Base-by-base conservation (phyloP, 2,329 filamentous ascomycete species). In the Gnomoniopsis smithogilvyi region DNA sequence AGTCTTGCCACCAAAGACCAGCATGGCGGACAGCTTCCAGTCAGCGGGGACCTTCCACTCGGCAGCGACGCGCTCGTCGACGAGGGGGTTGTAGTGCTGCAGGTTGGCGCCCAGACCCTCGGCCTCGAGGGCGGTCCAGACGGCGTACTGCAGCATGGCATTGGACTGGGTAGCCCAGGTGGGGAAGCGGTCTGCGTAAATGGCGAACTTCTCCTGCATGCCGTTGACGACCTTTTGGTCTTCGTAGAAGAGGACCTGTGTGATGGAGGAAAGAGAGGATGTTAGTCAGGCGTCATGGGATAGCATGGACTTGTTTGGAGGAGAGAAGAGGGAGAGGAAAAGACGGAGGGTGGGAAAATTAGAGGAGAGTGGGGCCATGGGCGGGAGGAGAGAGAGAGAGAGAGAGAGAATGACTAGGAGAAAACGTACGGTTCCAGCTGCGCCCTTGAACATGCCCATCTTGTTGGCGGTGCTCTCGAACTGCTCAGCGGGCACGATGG, bases 31-130 rank as follows among this genome's bases (percentile, higher is more conserved):
- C 64, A 96, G 82, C 69, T 84, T 84, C 92, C 92, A 96, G 67
- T 82, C 81, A 19, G 76, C 69, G 47, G 90, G 89, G 34, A 96
- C 67, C 59, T 81, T 81, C 89, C 91, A 96, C 66, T 85, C 78
- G 62, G 75, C 78, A 48, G 81, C 76, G 55, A 92, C 88, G 77
- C 87, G 85, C 64, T 81, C 80, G 76, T 96, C 89, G 66, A 96
- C 85, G 60, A 96, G 75, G 21, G 92, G 92, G 83, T 92, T 95
- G 81, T 96, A 96, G 79, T 96, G 92, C 81, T 96, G 92, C 55
- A 96, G 82, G 81, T 93, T 96, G 71, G 88, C 90, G 65, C 92
- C 92, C 58, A 96, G 84, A 33, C 92, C 92, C 72, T 95, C 91
- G 62, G 87, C 81, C 77, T 93, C 90, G 59, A 96, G 85, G 3